Evolutionary conservation across 2,329 filamentous ascomycete genomes (phyloP), one percentile per base, ranked within the genome.

Genomic region (Venturia carpophila): DNA sequence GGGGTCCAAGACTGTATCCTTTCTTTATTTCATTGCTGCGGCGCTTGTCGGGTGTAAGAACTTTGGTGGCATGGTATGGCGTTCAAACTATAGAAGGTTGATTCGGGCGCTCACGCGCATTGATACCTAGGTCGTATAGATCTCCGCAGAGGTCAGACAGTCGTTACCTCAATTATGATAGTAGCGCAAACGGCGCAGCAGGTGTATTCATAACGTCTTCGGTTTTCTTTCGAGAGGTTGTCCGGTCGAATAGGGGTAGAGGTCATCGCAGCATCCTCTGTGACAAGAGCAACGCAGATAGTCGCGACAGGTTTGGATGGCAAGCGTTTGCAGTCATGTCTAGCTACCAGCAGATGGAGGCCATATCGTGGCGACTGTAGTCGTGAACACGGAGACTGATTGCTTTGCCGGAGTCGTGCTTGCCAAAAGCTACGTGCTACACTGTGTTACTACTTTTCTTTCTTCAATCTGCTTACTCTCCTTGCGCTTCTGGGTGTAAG

Each of bases 61-160:
- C 37, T 55, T 64, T 21, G 15, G 24, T 30, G 43, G 43, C 21
- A 43, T 64, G 37, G 62, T 47, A 39, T 42, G 62, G 52, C 27
- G 24, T 49, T 42, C 21, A 41, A 37, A 37, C 19, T 37, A 58
- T 58, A 58, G 52, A 58, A 34, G 52, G 52, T 37, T 11, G 15
- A n/a, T 37, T 21, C 30, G 30, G 52, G 52, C 52, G 52, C 30
- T 58, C 52, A 58, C 52, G 52, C 52, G 52, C 52, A 58, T 58
- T 58, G 52, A 58, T 58, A 11, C 52, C 30, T 58, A 58, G 52
- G 37, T 58, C 15, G 27, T 7, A 13, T 30, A 37, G 52, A n/a
- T 17, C 30, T 27, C 17, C 19, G 52, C 17, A 15, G 5, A 37
- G 52, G 30, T 58, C 19, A 27, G 3, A 58, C 52, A 58, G 52